Evolutionary conservation across 2,329 filamentous ascomycete genomes (phyloP).

Genomic region (Sporothrix protearum): DNA sequence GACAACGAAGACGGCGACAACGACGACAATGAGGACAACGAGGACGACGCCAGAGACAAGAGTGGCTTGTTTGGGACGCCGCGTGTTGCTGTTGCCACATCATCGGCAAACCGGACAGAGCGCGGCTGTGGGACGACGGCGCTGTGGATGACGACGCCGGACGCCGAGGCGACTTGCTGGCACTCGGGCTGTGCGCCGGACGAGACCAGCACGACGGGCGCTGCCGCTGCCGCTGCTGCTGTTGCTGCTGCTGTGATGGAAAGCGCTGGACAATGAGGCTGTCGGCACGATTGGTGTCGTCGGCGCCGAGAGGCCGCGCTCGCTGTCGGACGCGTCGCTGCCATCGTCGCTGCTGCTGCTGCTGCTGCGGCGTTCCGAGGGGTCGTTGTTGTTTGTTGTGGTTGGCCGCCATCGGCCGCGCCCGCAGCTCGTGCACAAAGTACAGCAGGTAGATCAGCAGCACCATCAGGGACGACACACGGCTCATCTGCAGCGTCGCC

Average conservation of each 20-base stretch:
- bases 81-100: not conserved
- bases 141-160: not conserved
- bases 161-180: slow-evolving; percentile 1
- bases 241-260: not conserved
- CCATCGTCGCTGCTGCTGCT: not conserved
- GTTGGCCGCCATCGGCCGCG: slow-evolving; percentile 61
- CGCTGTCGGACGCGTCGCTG: slow-evolving; percentile 2
- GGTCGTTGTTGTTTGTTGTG: too few relatives aligned
- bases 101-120: slow-evolving; percentile 8
- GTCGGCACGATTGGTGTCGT: not conserved
- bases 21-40: too few relatives aligned
- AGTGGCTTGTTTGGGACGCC: not conserved
- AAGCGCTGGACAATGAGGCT: not conserved
- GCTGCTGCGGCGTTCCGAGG: too few relatives aligned
- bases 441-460: slow-evolving; percentile 80
- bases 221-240: not conserved
- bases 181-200: not conserved
- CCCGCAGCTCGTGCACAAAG: slow-evolving; percentile 84
- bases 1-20: not conserved
- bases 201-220: not conserved
- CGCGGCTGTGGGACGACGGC: not conserved
- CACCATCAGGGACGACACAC: slow-evolving; percentile 52
- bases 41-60: not conserved
- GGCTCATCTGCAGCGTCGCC: slow-evolving; percentile 26
- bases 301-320: not conserved